A percentile compares a stretch with the other conserved stretches of the same genome.
phyloP scores from a whole-genome alignment of 2,329 filamentous ascomycete species.

The Pseudonectria buxi region DNA sequence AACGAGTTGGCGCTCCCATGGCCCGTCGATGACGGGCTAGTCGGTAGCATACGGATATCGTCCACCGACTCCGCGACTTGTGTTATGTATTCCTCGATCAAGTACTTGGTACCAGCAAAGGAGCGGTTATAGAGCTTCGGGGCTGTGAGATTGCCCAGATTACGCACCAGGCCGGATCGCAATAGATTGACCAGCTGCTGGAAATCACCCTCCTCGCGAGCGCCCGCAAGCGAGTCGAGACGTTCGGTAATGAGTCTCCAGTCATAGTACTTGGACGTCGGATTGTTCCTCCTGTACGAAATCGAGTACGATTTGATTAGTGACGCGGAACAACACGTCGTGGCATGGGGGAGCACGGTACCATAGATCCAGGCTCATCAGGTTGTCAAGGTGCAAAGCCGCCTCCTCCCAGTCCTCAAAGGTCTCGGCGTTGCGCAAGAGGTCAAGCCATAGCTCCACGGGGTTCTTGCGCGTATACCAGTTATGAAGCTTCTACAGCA shows the following conservation, averaged over 20 bases:
- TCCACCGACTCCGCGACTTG: conserved; percentile 76
- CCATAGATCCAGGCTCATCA: conserved; percentile 77
- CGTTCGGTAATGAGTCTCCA: conserved; percentile 77
- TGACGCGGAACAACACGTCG: background rate
- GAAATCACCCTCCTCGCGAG: conserved; percentile 65
- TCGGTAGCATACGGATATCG: conserved; percentile 64
- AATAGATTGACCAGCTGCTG: conserved; percentile 71
- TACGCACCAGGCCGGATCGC: conserved; percentile 71
- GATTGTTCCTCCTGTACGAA: conserved; percentile 64
- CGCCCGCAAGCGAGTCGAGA: conserved; percentile 61
- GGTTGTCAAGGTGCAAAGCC: conserved; percentile 75
- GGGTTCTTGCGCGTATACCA: conserved; percentile 63
- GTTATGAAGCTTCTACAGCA: conserved; percentile 54
- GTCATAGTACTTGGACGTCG: conserved; percentile 76
- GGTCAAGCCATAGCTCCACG: conserved; percentile 58
- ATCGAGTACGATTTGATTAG: conserved; percentile 10
- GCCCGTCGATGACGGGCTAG: conserved; percentile 33
- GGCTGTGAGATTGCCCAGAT: conserved; percentile 84
- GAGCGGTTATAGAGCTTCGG: conserved; percentile 76
- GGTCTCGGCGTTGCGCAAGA: conserved; percentile 57
- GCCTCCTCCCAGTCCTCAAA: conserved; percentile 85
- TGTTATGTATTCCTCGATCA: conserved; percentile 87
- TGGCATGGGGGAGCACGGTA: conserved; percentile 28
- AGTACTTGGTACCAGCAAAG: conserved; percentile 79
- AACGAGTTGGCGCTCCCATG: conserved; percentile 37